Percentiles rank a stretch among this genome's conserved stretches.
These are phyloP conservation scores for Chrysopogon serrulatus DNA, from an alignment of 176 grass and related monocot species.

Conservation along the genomic window DNA sequence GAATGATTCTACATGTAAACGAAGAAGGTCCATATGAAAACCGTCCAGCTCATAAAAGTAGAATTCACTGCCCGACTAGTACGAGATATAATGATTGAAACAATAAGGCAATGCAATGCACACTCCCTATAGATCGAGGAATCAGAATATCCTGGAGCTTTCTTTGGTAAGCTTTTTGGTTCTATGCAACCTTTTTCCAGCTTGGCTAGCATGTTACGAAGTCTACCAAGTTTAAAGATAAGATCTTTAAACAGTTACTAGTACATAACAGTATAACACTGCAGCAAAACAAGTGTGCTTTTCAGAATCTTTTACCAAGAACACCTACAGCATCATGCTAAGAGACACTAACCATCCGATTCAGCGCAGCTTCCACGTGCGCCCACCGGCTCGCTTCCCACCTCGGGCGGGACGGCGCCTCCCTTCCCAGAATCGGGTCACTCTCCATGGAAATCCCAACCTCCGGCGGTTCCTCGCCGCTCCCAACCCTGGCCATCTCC, in stretches of 20 bases:
- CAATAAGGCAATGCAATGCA: constrained; percentile 1
- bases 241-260: not conserved
- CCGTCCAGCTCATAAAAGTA: not conserved
- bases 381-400: not conserved
- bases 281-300: not conserved
- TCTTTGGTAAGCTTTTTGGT: not conserved
- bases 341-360: constrained; percentile 39
- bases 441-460: constrained; percentile 15
- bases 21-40: not conserved
- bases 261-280: not conserved
- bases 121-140: not conserved
- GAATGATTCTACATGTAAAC: not conserved
- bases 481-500: constrained; percentile 24
- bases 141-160: constrained; percentile 18
- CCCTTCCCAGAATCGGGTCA: constrained; percentile 31
- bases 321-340: not conserved
- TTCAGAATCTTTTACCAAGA: not conserved
- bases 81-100: not conserved
- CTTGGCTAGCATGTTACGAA: not conserved
- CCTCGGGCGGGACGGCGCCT: not conserved
- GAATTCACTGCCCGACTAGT: not conserved
- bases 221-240: not conserved
- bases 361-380: constrained; percentile 27
- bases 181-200: not conserved
- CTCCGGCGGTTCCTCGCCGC: constrained; percentile 14